Conservation (phyloP, 495 filamentous ascomycete species). For the Annulohypoxylon maeteangense region DNA sequence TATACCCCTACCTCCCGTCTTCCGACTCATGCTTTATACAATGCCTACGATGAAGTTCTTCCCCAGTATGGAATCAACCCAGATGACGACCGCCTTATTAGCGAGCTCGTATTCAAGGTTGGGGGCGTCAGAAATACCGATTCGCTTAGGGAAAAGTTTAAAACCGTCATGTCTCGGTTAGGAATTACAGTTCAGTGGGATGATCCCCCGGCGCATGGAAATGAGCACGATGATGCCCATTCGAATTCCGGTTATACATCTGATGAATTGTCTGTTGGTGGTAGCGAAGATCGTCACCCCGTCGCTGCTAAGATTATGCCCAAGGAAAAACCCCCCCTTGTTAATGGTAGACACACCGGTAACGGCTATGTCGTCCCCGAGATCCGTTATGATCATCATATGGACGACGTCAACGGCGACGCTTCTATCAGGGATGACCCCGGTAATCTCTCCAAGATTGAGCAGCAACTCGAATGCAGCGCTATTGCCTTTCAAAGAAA, state of each 20-base stretch:
- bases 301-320: conserved; percentile 9
- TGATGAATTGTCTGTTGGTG: conserved; percentile 18
- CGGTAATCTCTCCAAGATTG: conserved; percentile 24
- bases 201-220: conserved; percentile 22
- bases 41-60: conserved; percentile 79
- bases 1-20: conserved; percentile 69
- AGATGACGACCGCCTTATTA: conserved; percentile 77
- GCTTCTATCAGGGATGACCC: conserved; percentile 22
- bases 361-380: background rate
- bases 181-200: conserved; percentile 75
- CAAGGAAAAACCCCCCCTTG: background rate
- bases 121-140: conserved; percentile 60
- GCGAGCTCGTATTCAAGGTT: conserved; percentile 84
- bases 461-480: conserved; percentile 37
- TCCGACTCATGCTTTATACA: conserved; percentile 82
- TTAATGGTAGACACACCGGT: conserved; percentile 4
- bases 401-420: background rate
- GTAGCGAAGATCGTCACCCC: conserved; percentile 6
- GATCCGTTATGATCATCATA: background rate
- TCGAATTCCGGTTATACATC: conserved; percentile 8
- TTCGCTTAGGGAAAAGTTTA: conserved; percentile 73
- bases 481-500: conserved; percentile 41
- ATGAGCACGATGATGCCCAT: conserved; percentile 30
- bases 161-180: conserved; percentile 69
- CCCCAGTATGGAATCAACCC: conserved; percentile 72